phyloP scores from a whole-genome alignment of 2,329 filamentous ascomycete species.

The Penicillium sp. region DNA sequence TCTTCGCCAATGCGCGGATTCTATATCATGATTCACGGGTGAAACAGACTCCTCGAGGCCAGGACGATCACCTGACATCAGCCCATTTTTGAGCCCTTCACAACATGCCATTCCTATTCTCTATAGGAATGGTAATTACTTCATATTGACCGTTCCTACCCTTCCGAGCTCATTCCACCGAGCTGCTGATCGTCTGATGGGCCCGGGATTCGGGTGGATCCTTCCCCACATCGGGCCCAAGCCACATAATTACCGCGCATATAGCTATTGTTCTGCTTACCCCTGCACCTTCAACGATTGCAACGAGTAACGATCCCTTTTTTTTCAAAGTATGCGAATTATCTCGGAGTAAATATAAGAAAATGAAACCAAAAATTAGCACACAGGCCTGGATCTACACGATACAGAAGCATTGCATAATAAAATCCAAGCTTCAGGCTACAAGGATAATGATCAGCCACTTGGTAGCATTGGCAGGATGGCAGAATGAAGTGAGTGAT shows the following conservation, averaged over 20 bases:
- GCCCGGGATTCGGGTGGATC: background rate
- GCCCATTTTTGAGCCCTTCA: background rate
- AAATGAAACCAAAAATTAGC: background rate
- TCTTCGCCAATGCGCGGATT: background rate
- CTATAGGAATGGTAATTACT: background rate
- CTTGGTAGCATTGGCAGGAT: too few species aligned
- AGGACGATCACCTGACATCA: conserved; percentile 12
- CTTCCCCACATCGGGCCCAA: background rate
- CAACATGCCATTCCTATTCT: background rate
- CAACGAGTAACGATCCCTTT: too few species aligned
- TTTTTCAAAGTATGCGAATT: too few species aligned
- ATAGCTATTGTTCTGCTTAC: background rate
- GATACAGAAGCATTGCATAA: background rate
- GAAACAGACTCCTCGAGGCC: background rate
- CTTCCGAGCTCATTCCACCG: background rate
- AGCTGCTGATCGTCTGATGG: background rate
- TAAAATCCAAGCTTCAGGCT: background rate
- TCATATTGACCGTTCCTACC: background rate
- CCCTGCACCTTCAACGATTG: too few species aligned
- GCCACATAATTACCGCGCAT: background rate
- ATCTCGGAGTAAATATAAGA: background rate
- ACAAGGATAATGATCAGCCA: too few species aligned
- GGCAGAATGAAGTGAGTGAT: too few species aligned
- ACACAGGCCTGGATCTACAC: background rate
- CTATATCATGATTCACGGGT: background rate